Evolutionary conservation across 768 basidiomycete species (phyloP).

Genomic region (Lactarius evosmus): DNA sequence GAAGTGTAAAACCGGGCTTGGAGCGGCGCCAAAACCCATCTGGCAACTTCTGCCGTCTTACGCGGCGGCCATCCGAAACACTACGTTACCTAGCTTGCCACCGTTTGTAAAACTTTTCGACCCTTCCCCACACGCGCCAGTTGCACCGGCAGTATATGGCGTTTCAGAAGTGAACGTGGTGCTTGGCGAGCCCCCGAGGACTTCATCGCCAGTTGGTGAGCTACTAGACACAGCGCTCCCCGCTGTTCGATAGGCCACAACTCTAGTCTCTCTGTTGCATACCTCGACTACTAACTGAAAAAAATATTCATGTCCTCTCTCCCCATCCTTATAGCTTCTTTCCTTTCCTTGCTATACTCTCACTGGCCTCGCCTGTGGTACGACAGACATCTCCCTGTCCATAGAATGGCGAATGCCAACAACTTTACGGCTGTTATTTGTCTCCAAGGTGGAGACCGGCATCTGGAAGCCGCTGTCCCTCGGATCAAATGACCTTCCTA

Average conservation of each 20-base stretch:
- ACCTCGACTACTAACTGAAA: not conserved
- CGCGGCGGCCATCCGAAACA: not conserved
- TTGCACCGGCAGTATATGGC: not conserved
- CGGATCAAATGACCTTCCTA: not conserved
- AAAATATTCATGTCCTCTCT: not conserved
- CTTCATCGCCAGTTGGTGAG: not conserved
- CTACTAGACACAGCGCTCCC: not conserved
- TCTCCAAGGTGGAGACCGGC: not conserved
- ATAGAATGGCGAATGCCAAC: constrained; percentile 3
- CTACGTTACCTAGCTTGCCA: not conserved
- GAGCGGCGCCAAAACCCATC: not conserved
- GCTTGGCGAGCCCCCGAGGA: not conserved
- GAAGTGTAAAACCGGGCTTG: not conserved
- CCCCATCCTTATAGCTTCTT: not conserved
- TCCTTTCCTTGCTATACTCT: constrained; percentile 1
- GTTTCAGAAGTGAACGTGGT: not conserved
- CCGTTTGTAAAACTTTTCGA: not conserved
- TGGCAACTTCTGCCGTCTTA: not conserved
- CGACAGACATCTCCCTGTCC: not conserved
- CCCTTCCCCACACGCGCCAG: not conserved
- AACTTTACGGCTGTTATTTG: constrained; percentile 10
- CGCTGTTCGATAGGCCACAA: not conserved
- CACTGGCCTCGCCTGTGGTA: not conserved
- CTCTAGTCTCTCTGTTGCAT: not conserved
- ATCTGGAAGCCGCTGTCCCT: not conserved